A percentile compares a stretch with the other conserved stretches of the same genome.
These are phyloP conservation scores for Cicer arietinum DNA, from an alignment of 306 rosid genomes.

Conservation along the genomic window DNA sequence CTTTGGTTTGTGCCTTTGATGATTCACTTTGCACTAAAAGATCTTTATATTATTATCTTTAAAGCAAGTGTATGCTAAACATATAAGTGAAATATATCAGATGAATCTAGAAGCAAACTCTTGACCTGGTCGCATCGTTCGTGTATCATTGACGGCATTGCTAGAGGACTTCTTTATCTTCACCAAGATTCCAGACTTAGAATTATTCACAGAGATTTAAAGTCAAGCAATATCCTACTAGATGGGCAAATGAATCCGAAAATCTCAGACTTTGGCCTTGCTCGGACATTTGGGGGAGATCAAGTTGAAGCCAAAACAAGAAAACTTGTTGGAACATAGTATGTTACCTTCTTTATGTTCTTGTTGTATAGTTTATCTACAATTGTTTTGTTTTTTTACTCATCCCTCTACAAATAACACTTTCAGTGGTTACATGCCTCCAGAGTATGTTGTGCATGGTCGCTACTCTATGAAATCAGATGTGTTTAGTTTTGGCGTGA, in stretches of 20 bases:
- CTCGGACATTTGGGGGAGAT: constrained; percentile 39
- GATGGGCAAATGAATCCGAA: constrained; percentile 41
- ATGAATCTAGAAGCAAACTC: constrained; percentile 29
- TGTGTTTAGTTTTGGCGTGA: constrained; percentile 45
- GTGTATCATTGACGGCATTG: constrained; percentile 36
- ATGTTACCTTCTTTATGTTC: background rate
- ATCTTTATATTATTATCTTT: background rate
- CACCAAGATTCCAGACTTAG: constrained; percentile 45
- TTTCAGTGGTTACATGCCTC: constrained; percentile 49
- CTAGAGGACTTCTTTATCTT: constrained; percentile 47
- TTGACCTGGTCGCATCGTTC: constrained; percentile 41
- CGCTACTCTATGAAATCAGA: constrained; percentile 41
- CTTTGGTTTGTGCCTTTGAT: constrained; percentile 34
- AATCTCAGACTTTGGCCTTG: constrained; percentile 42
- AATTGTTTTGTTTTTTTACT: background rate
- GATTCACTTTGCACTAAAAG: background rate
- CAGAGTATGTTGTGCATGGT: constrained; percentile 44
- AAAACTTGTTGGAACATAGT: constrained; percentile 45
- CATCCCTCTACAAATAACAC: background rate
- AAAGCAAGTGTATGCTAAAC: background rate
- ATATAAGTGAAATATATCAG: constrained; percentile 22
- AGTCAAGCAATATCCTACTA: constrained; percentile 35
- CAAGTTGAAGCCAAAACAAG: constrained; percentile 39
- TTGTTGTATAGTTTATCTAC: background rate
- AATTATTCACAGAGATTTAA: constrained; percentile 44